Evolutionary conservation across 257 asterid species (phyloP).

Genomic region (Orobanche coerulescens): DNA sequence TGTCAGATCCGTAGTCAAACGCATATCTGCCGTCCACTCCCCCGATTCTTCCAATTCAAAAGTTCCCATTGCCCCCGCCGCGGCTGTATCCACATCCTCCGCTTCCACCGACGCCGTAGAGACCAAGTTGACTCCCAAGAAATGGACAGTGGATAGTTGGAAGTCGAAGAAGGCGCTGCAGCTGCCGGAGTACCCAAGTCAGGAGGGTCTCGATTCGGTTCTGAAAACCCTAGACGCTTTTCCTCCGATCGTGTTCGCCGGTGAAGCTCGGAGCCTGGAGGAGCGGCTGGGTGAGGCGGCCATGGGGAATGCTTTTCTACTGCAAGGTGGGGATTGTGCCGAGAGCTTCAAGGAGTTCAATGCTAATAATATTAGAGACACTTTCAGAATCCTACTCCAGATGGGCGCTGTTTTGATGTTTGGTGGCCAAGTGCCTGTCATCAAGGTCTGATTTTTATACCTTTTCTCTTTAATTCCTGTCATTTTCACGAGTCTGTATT

Average conservation of each 20-base stretch:
- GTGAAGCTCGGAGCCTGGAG: constrained; percentile 69
- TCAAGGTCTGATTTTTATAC: constrained; percentile 37
- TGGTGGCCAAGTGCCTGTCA: constrained; percentile 74
- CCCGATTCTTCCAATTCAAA: constrained; percentile 16
- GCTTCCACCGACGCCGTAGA: constrained; percentile 19
- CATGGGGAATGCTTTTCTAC: constrained; percentile 63
- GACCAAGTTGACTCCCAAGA: constrained; percentile 16
- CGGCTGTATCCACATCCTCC: constrained; percentile 13
- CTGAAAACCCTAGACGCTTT: constrained; percentile 46
- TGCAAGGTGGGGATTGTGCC: constrained; percentile 86
- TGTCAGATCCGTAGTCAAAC: constrained; percentile 23
- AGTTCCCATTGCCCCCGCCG: constrained; percentile 16
- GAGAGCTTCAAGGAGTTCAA: constrained; percentile 82
- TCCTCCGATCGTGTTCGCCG: constrained; percentile 77
- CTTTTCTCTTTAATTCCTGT: neutral
- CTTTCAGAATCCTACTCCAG: constrained; percentile 67
- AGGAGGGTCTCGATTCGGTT: constrained; percentile 35
- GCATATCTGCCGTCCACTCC: constrained; percentile 28
- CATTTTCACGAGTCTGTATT: neutral
- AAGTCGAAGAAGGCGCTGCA: constrained; percentile 43
- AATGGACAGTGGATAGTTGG: constrained; percentile 40
- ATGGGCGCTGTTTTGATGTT: constrained; percentile 82
- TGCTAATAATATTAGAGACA: constrained; percentile 69
- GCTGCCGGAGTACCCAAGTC: constrained; percentile 36
- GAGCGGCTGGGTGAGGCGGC: constrained; percentile 71